Evolutionary conservation across 1,284 basidiomycete species (phyloP).

Genomic region (Ganoderma sinense): DNA sequence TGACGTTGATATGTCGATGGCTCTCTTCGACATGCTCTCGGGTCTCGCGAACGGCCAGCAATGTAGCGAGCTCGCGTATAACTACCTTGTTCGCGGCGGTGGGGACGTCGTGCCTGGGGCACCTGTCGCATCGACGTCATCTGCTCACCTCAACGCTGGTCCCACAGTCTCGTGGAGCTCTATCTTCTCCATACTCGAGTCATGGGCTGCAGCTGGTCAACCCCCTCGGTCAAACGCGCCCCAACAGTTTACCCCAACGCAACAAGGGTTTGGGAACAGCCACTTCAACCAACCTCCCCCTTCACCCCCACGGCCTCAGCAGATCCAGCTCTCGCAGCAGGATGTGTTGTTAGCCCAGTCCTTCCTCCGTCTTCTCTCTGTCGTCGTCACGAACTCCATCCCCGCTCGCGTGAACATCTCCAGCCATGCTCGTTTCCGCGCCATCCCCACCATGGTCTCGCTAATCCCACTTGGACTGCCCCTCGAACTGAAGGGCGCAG

Average conservation of each 20-base stretch:
- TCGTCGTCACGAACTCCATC: conserved; percentile 81
- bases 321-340: conserved; percentile 61
- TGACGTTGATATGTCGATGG: conserved; percentile 76
- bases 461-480: conserved; percentile 85
- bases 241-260: conserved; percentile 35
- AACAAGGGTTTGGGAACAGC: conserved; percentile 39
- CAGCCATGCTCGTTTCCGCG: conserved; percentile 80
- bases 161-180: conserved; percentile 54
- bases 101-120: conserved; percentile 70
- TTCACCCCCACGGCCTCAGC: conserved; percentile 48
- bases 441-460: conserved; percentile 81
- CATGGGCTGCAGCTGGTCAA: conserved; percentile 51
- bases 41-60: conserved; percentile 87
- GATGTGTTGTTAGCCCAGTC: conserved; percentile 84
- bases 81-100: conserved; percentile 78
- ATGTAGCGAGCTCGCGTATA: conserved; percentile 86
- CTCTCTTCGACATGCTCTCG: conserved; percentile 88
- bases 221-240: conserved; percentile 37
- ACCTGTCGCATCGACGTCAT: conserved; percentile 39
- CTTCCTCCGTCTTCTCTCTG: conserved; percentile 84
- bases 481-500: conserved; percentile 90
- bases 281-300: conserved; percentile 42
- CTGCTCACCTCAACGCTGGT: conserved; percentile 39
- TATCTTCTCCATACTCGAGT: conserved; percentile 61
- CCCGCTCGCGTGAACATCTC: conserved; percentile 84